Base-by-base conservation (phyloP, 139 green algal genomes). In the Dunaliella primolecta region DNA sequence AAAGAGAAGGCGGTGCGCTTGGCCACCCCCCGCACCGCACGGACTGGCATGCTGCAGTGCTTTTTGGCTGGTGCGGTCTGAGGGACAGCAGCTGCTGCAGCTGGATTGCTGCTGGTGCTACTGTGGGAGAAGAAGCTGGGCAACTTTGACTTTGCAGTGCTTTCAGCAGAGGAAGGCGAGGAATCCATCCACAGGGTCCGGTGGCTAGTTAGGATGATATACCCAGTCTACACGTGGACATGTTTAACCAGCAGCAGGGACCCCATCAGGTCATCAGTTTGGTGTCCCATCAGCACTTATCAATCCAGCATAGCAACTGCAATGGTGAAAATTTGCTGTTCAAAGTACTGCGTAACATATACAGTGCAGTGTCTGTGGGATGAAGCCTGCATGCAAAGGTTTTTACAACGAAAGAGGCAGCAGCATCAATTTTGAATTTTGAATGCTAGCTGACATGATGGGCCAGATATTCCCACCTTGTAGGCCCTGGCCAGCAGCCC, bases 121-220 rank as follows among this genome's bases (percentile, higher is more conserved):
- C 46, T 15, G 15, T 15, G 7, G 15, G 46, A 7, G 46, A 64
- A 64, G 15, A 64, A 15, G 46, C 46, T 15, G 46, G 46, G 46
- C 46, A 25, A 25, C 46, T 64, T 64, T n/a, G n/a, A n/a, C n/a
- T n/a, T n/a, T n/a, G n/a, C n/a, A 64, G 46, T 64, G 46, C 7
- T 7, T 25, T 15, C 46, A 64, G 46, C 7, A 64, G 46, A 15
- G 1, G 84, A 78, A 0, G 86, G 32, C 3, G 70, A 64, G 27
- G 56, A 79, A 80, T 90, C 89, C 1, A 94, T 86, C 91, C 92
- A 95, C 7, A 93, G 78, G 15, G 93, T 21, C 2, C 89, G 86
- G 25, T 91, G 89, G 31, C 35, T 93, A 27, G 89, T 94, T 1
- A 93, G 57, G 23, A 93, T 83, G 2, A 85, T 80, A 70, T 92